phyloP scores from a whole-genome alignment of 2,329 filamentous ascomycete species.

The Aureobasidium mangrovei region DNA sequence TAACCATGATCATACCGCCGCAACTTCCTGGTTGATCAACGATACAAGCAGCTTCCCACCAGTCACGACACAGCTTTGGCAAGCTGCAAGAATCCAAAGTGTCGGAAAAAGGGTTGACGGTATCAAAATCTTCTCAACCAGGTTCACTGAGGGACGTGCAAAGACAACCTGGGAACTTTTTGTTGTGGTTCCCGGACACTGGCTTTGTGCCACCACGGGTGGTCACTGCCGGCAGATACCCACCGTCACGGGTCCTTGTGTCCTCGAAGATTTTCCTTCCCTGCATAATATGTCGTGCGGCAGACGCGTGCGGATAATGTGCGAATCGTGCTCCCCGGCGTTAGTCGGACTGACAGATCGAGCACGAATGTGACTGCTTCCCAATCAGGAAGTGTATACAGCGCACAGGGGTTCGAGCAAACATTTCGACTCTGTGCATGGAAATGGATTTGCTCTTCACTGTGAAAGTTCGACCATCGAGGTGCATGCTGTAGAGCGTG shows the following conservation, averaged over 20 bases:
- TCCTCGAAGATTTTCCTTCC: neutral
- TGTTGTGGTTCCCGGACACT: neutral
- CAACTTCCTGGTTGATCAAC: too few relatives aligned
- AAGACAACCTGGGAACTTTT: neutral
- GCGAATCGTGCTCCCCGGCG: neutral
- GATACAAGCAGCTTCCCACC: too few relatives aligned
- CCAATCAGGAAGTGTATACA: conserved; percentile 5
- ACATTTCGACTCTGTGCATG: neutral
- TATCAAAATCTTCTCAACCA: neutral
- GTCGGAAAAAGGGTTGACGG: neutral
- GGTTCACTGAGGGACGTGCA: neutral
- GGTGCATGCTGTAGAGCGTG: too few relatives aligned
- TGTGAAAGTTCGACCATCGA: too few relatives aligned
- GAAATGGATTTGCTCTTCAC: too few relatives aligned
- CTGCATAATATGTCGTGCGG: neutral
- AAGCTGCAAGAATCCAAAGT: conserved; percentile 1
- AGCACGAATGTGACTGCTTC: neutral
- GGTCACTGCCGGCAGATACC: neutral
- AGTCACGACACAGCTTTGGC: neutral
- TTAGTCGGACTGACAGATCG: neutral
- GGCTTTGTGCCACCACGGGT: neutral
- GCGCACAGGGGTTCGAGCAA: neutral
- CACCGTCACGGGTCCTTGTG: conserved; percentile 4
- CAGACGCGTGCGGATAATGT: neutral
- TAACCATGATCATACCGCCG: too few relatives aligned